Evolutionary conservation across 2,329 filamentous ascomycete genomes (phyloP).

Genomic region (Fusarium sp.): DNA sequence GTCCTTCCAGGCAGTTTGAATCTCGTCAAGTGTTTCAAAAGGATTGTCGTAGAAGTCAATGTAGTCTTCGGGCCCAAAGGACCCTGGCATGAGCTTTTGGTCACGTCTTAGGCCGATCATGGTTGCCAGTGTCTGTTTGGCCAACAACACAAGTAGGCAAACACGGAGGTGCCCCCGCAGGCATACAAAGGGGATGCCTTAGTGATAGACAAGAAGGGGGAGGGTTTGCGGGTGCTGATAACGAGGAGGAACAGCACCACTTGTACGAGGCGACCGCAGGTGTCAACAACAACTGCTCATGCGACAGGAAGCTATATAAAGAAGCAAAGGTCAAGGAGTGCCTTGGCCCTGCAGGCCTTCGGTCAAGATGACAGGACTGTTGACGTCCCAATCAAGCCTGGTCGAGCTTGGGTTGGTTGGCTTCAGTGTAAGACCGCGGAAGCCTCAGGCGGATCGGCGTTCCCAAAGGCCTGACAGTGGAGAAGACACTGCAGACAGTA

Average conservation of each 20-base stretch:
- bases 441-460: neutral
- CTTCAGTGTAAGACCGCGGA: slow-evolving; percentile 3
- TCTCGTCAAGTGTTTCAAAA: slow-evolving; percentile 38
- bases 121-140: neutral
- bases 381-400: slow-evolving; percentile 12
- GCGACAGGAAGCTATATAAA: slow-evolving; percentile 21
- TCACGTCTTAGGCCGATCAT: slow-evolving; percentile 24
- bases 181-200: neutral
- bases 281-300: slow-evolving; percentile 12
- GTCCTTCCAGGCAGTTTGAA: slow-evolving; percentile 40
- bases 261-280: neutral
- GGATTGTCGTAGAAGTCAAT: slow-evolving; percentile 45
- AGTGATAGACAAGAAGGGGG: neutral
- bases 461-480: neutral
- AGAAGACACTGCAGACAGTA: slow-evolving; percentile 1
- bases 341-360: slow-evolving; percentile 4
- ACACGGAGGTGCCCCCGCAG: neutral
- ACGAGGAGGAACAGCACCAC: neutral
- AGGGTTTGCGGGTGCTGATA: neutral
- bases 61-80: slow-evolving; percentile 46
- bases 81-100: slow-evolving; percentile 42
- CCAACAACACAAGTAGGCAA: neutral
- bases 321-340: neutral
- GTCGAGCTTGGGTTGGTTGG: neutral
- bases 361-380: slow-evolving; percentile 3